Evolutionary conservation across 2,329 filamentous ascomycete species (phyloP), one percentile per base, ranked within the genome.

Genomic region (Pseudocercospora pini-densiflorae): DNA sequence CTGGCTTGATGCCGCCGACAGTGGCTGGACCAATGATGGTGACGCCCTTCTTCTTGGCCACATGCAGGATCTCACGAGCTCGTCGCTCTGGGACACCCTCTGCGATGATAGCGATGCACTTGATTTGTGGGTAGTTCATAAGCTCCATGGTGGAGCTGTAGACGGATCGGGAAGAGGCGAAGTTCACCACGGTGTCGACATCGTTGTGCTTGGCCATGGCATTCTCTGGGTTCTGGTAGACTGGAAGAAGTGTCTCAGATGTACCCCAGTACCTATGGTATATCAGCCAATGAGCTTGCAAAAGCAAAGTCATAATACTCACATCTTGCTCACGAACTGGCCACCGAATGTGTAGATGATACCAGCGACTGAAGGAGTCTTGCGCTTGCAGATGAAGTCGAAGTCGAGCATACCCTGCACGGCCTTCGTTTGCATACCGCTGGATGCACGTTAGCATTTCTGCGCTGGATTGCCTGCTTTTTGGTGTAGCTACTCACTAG

Each of bases 311-410:
- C 5, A 8, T 29, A 61, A 21, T 10, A 59, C 75, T 75, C 77
- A 88, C 95, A 99, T 98, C 90, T 99, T 99, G 90, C 93, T 97
- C 81, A 99, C 95, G 89, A 99, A 99, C 85, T 99, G 95, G 75
- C 95, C 95, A 81, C 95, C 95, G 79, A 99, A 99, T 76, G 95
- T 97, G 88, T 99, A 99, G 88, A 99, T 98, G 84, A 99, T 98
- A 80, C 94, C 95, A 73, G 95, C 95, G 66, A 99, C 95, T 66
- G 95, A 99, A 72, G 95, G 95, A 68, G 92, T 96, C 80, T 90
- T 88, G 78, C 95, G 92, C 90, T 98, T 98, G 93, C 95, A 99
- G 85, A 99, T 99, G 88, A 98, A 99, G 87, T 99, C 95, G 82
- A 99, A 99, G 84, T 99, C 95, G 81, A 99, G 92, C 83, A 85